Evolutionary conservation across 176 grass and related monocot genomes (phyloP).

Genomic region (Aegilops bicornis): DNA sequence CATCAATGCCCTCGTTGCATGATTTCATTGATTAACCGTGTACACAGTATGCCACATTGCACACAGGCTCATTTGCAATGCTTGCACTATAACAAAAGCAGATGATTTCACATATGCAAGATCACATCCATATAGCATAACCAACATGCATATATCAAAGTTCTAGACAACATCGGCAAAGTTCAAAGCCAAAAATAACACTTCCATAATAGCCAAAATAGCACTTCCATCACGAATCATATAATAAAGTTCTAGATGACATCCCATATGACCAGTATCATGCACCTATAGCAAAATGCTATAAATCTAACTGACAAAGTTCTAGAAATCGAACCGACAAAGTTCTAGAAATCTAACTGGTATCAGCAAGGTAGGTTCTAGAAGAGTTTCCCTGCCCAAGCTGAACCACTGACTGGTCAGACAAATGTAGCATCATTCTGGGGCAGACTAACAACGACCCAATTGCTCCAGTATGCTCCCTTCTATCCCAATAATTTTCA

Average conservation of each 20-base stretch:
- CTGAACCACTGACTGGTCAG: not conserved
- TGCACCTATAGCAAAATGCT: no score
- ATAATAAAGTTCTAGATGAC: no score
- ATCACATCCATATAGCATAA: not conserved
- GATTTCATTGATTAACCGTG: no score
- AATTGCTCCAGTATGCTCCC: conserved; percentile 52
- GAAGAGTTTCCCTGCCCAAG: not conserved
- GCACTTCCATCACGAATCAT: no score
- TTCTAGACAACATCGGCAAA: not conserved
- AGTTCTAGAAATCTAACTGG: not conserved
- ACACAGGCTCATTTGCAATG: not conserved
- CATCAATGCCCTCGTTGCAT: no score
- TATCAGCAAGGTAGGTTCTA: not conserved
- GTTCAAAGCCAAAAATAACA: not conserved
- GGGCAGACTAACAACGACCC: conserved; percentile 18
- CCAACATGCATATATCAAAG: not conserved
- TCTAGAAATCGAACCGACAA: no score
- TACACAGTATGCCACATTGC: not conserved
- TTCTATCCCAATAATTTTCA: conserved; percentile 63
- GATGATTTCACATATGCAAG: not conserved
- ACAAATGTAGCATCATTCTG: not conserved
- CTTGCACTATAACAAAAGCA: no score
- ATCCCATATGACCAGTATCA: no score
- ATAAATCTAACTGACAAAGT: not conserved
- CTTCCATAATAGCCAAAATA: not conserved